Percentiles rank a stretch among this genome's conserved stretches.
phyloP scores from a whole-genome alignment of 345 rosid species.

The Nasturtium officinale region DNA sequence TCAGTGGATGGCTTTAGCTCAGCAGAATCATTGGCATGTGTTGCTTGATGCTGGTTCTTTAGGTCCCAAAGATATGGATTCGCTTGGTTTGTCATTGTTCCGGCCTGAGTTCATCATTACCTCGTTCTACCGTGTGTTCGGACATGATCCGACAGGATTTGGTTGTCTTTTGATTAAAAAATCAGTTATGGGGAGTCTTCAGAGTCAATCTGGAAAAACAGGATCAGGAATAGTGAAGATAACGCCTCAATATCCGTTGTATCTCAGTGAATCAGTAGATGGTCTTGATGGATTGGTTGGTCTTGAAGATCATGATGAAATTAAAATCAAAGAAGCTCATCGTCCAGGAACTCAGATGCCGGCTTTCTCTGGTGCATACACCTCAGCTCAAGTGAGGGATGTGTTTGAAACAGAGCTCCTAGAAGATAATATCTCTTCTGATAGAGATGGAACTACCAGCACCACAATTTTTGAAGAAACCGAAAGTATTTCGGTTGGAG shows the following conservation, averaged over 20 bases:
- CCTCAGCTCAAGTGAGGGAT: slow-evolving; percentile 89
- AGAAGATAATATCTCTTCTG: slow-evolving; percentile 73
- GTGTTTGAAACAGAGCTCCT: slow-evolving; percentile 85
- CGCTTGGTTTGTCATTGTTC: slow-evolving; percentile 89
- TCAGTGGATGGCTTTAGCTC: slow-evolving; percentile 99
- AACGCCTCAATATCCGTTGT: slow-evolving; percentile 85
- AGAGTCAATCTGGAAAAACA: slow-evolving; percentile 82
- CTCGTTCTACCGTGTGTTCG: slow-evolving; percentile 92
- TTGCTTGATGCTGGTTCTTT: slow-evolving; percentile 97
- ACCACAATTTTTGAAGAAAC: slow-evolving; percentile 86
- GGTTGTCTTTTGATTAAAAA: slow-evolving; percentile 95
- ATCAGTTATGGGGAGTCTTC: slow-evolving; percentile 90
- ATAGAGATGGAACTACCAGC: slow-evolving; percentile 78
- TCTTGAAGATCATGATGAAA: slow-evolving; percentile 58
- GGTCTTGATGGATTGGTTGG: slow-evolving; percentile 67
- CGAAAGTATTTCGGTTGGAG: slow-evolving; percentile 88
- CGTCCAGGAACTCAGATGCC: slow-evolving; percentile 72
- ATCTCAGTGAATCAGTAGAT: slow-evolving; percentile 85
- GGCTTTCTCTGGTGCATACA: slow-evolving; percentile 90
- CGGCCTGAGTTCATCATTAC: slow-evolving; percentile 96
- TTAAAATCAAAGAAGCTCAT: slow-evolving; percentile 49
- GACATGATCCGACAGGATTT: slow-evolving; percentile 93
- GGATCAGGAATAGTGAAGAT: slow-evolving; percentile 99
- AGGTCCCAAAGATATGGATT: slow-evolving; percentile 99
- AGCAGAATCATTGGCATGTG: slow-evolving; percentile 98